A percentile compares a stretch with the other conserved stretches of the same genome.
Conservation (phyloP, 805 yeast species). For the Candida golubevii region DNA sequence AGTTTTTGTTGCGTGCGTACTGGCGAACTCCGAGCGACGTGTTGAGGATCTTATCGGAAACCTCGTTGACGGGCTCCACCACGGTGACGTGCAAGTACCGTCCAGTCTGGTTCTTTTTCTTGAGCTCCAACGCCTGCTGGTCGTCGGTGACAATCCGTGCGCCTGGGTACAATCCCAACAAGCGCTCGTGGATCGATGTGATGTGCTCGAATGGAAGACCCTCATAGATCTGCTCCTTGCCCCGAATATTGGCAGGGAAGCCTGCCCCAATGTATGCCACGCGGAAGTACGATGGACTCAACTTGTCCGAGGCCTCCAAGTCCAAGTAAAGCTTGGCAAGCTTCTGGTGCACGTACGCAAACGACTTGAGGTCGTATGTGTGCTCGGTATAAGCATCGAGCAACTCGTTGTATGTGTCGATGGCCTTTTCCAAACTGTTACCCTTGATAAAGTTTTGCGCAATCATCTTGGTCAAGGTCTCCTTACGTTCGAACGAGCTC, state of each 20-base stretch:
- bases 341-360: constrained; percentile 65
- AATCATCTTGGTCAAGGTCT: constrained; percentile 61
- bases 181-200: constrained; percentile 72
- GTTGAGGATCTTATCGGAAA: constrained; percentile 42
- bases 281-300: constrained; percentile 73
- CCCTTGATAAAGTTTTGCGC: constrained; percentile 70
- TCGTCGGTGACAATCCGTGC: constrained; percentile 64
- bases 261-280: constrained; percentile 81
- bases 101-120: constrained; percentile 57
- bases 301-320: constrained; percentile 64
- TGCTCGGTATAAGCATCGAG: constrained; percentile 68
- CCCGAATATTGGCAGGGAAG: constrained; percentile 73
- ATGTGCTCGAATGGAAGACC: constrained; percentile 87
- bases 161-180: constrained; percentile 75
- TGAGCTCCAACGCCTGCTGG: constrained; percentile 49
- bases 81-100: constrained; percentile 67
- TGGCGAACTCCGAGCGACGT: constrained; percentile 61
- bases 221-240: constrained; percentile 75
- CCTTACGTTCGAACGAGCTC: constrained; percentile 76
- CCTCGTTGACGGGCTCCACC: constrained; percentile 64
- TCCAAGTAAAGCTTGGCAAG: constrained; percentile 64
- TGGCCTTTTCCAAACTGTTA: constrained; percentile 72
- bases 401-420: constrained; percentile 71
- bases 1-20: constrained; percentile 70
- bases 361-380: constrained; percentile 71